Evolutionary conservation across 75 land plant genomes (phyloP), one percentile per base, ranked within the genome.

Genomic region (Ceratopteris richardii): DNA sequence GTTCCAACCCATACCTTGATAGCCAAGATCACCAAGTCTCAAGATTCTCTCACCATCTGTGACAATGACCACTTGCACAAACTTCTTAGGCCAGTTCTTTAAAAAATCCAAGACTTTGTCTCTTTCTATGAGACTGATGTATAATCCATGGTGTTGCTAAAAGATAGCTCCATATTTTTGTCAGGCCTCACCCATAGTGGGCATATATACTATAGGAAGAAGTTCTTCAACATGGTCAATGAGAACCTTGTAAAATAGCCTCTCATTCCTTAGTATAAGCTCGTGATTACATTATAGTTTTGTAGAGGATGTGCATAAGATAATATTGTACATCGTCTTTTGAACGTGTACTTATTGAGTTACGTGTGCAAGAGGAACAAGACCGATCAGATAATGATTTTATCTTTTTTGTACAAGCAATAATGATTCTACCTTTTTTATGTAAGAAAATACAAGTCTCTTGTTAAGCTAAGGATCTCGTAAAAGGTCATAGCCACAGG

Each of bases 1-100:
- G 98, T 89, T 13, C 98, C 90, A 23, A 89, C 98, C 64, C 89
- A 90, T 64, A 93, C 85, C 86, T 80, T 84, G 88, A 58, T 80
- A 76, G 17, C 88, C 91, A 78, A 84, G 88, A 59, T 82, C 94
- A 21, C 94, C 94, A 44, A 88, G 78, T 17, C 90, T 90, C 63
- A 88, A 56, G 57, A 88, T 88, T 10, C 94, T 76, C 57, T 88
- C 94, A 11, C 94, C 94, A 75, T 88, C 90, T 46, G 94, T 88
- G 18, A 88, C 94, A 55, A 88, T 90, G 62, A 88, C 85, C 44
- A 85, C 90, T 56, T 82, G 83, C 54, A 88, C 71, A 40, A 53
- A 61, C 62, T 61, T 78, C 36, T 88, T 70, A 26, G 74, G 85
- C 94, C 94, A 88, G 56, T 81, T 82, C 53, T 66, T 79, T 64